Base-by-base conservation (phyloP, 768 basidiomycete species). In the Lactifluus rugatus region DNA sequence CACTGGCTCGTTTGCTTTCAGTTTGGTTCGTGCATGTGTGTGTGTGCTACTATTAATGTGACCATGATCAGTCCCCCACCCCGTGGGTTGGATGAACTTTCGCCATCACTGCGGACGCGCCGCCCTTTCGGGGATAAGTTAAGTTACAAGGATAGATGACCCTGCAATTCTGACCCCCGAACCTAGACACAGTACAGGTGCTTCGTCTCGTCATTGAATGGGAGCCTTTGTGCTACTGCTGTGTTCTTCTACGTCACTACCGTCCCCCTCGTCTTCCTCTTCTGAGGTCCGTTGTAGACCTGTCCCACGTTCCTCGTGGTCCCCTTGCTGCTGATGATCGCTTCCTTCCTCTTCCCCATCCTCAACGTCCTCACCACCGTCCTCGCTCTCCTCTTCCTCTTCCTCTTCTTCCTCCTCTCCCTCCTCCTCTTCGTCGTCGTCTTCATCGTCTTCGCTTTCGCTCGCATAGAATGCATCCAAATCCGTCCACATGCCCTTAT, bases 401-500 rank as follows among this genome's bases (percentile, higher is more conserved):
- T 54, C 64, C 14, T 66, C 68, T 1, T 65, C 70, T 17, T 68
- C 69, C 2, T 68, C 68, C 0, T 64, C 62, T 2, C 65, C 65
- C 1, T 60, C 64, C 1, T 56, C 64, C 0, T 64, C 67, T 3
- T 62, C 64, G 1, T 64, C 66, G 1, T 70, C 67, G 0, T 66
- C 66, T 1, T 64, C 71, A 21, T 73, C 71, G 9, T 61, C 70
- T 53, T 72, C 72, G 1, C 69, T 69, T 31, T 70, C 71, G 32
- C 56, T 66, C 21, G 69, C 71, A 36, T 91, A 92, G 67, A 92
- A 93, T 61, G 80, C 76, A 65, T 92, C 87, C 63, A 92, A 70
- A 70, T 92, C 80, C 49, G 66, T 74, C 68, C 75, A 82, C 62
- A 72, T 74, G 39, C 75, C 74, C 44, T 75, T 79, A n/a, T 56